Evolutionary conservation across 495 filamentous ascomycete species (phyloP).

Genomic region (Opeltia flavorubescens): DNA sequence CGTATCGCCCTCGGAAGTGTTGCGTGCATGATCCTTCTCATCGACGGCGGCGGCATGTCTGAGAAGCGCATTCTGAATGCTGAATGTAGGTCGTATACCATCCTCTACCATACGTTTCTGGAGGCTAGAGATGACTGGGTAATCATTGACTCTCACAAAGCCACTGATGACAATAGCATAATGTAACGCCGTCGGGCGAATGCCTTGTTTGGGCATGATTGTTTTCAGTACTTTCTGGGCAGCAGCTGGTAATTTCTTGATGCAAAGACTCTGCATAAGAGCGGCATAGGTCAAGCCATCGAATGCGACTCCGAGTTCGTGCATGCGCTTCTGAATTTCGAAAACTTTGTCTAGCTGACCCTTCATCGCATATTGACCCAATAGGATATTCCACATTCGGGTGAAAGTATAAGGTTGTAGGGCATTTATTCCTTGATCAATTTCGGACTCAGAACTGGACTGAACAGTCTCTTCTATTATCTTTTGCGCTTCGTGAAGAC

Average conservation of each 20-base stretch:
- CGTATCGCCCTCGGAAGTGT: background rate
- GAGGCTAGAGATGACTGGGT: slow-evolving; percentile 36
- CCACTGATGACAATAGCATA: slow-evolving; percentile 64
- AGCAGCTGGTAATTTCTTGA: slow-evolving; percentile 44
- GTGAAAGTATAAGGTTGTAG: slow-evolving; percentile 37
- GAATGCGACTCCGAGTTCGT: slow-evolving; percentile 36
- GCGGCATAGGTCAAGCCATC: slow-evolving; percentile 60
- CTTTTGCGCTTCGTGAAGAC: slow-evolving; percentile 43
- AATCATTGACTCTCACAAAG: slow-evolving; percentile 36
- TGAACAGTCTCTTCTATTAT: slow-evolving; percentile 34
- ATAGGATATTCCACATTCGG: slow-evolving; percentile 64
- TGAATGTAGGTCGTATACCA: slow-evolving; percentile 29
- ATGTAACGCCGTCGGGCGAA: slow-evolving; percentile 51
- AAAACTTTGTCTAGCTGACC: slow-evolving; percentile 48
- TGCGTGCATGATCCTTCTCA: slow-evolving; percentile 3
- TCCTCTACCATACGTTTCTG: slow-evolving; percentile 36
- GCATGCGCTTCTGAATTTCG: slow-evolving; percentile 49
- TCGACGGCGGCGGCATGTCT: slow-evolving; percentile 21
- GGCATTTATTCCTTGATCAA: no score
- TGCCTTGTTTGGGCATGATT: slow-evolving; percentile 40
- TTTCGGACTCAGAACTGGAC: slow-evolving; percentile 20
- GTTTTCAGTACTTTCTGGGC: slow-evolving; percentile 50
- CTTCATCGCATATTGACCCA: slow-evolving; percentile 51
- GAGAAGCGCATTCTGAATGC: slow-evolving; percentile 33
- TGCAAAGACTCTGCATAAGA: slow-evolving; percentile 53